Evolutionary conservation across 768 basidiomycete species (phyloP).

Genomic region (Hypsizygus marmoreus): DNA sequence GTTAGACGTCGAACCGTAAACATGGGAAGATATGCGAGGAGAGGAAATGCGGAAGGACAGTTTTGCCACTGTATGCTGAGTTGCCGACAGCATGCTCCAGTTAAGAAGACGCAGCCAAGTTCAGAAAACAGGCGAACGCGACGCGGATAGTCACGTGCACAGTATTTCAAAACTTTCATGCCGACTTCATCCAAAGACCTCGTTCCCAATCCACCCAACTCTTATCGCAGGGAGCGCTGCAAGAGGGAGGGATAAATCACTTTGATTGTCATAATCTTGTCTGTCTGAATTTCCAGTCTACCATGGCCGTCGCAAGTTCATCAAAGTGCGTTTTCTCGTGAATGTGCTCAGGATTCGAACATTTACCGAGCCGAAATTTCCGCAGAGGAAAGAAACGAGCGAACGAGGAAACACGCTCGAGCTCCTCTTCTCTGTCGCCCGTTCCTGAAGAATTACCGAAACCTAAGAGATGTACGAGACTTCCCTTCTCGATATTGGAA

Average conservation of each 20-base stretch:
- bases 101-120: too few species aligned
- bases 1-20: too few species aligned
- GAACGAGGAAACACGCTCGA: conserved; percentile 28
- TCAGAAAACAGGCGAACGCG: too few species aligned
- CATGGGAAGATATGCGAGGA: too few species aligned
- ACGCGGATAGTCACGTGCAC: conserved; percentile 21
- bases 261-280: conserved; percentile 5
- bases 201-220: conserved; percentile 35
- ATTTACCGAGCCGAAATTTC: conserved; percentile 12
- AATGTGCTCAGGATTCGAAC: conserved; percentile 3
- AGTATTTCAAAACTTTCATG: background rate
- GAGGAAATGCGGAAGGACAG: too few species aligned
- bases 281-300: background rate
- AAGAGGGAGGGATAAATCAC: conserved; percentile 13
- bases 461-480: conserved; percentile 51
- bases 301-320: conserved; percentile 21
- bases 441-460: conserved; percentile 33
- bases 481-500: conserved; percentile 1
- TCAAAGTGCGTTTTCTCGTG: conserved; percentile 32
- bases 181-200: conserved; percentile 27
- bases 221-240: conserved; percentile 6
- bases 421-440: conserved; percentile 38
- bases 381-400: conserved; percentile 54
- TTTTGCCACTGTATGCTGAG: too few species aligned
- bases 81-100: too few species aligned